Evolutionary conservation across 768 basidiomycete genomes (phyloP), one percentile per base, ranked within the genome.

Genomic region (Phallus indusiatus): DNA sequence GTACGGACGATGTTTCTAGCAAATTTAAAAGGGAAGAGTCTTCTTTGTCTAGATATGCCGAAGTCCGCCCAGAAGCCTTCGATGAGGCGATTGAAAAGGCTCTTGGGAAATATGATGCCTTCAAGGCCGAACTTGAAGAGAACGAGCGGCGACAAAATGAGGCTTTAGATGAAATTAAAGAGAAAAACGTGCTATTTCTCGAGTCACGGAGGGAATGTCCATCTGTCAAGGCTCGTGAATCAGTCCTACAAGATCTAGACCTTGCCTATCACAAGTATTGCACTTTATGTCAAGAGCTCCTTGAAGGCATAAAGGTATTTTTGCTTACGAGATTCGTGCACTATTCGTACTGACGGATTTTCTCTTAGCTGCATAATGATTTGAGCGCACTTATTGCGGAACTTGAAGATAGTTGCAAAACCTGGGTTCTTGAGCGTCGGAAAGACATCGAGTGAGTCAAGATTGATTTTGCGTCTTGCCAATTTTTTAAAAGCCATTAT

Each of bases 21-120:
- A 78, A 81, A 1, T 81, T 98, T 21, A 64, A 88, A 62, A 78
- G 75, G 54, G 83, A 83, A 21, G 83, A 90, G 0, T 74, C 78
- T 16, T 80, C 80, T 1, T 77, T 93, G 49, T 84, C 86, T 54
- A 77, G 79, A 22, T 78, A 86, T 68, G 73, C 75, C 2, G 84
- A 91, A 65, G 81, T 91, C 17, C 83, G 85, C 36, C 84, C 94
- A 0, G 87, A 84, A 21, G 87, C 88, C 85, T 97, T 97, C 67
- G 90, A 94, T 66, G 86, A 88, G 56, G 75, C 90, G 12, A 81
- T 86, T 28, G 86, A 91, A 58, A 79, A 83, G 61, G 88, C 90
- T 65, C 71, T 97, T 54, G 78, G 78, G 0, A 94, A 93, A 71
- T 94, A 92, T 62, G 88, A 90, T 60, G 79, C 78, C 61, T 86